A percentile compares a stretch with the other conserved stretches of the same genome.
Evolutionary conservation across 805 yeast genomes (phyloP).

Genomic region (Hanseniaspora singularis): DNA sequence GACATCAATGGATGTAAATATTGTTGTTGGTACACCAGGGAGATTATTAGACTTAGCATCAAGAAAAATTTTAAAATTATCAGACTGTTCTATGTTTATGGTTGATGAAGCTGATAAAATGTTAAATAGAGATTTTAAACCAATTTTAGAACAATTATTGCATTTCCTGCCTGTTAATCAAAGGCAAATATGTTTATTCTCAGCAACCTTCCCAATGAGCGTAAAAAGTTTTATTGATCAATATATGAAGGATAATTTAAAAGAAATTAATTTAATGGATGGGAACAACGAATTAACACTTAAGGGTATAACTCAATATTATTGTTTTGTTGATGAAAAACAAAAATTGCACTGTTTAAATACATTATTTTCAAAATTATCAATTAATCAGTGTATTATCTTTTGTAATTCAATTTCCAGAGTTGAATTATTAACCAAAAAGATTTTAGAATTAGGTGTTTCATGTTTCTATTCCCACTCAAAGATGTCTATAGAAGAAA

Average conservation of each 20-base stretch:
- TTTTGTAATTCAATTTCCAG: constrained; percentile 95
- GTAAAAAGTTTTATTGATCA: constrained; percentile 87
- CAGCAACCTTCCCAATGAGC: constrained; percentile 92
- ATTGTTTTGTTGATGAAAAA: constrained; percentile 95
- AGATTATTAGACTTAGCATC: constrained; percentile 89
- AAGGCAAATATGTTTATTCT: constrained; percentile 76
- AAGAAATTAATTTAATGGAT: constrained; percentile 94
- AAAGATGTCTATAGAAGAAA: constrained; percentile 90
- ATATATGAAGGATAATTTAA: constrained; percentile 70
- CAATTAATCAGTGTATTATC: constrained; percentile 91
- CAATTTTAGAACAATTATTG: constrained; percentile 75
- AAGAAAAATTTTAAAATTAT: constrained; percentile 74
- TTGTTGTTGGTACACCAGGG: constrained; percentile 95
- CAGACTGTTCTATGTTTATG: constrained; percentile 74
- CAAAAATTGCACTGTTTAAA: constrained; percentile 93
- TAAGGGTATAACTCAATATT: constrained; percentile 92
- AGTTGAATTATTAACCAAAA: constrained; percentile 89
- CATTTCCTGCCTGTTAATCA: constrained; percentile 56
- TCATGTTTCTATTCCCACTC: constrained; percentile 97
- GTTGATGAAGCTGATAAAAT: constrained; percentile 99
- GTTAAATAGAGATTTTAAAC: constrained; percentile 80
- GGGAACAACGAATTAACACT: constrained; percentile 57
- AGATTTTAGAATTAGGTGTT: constrained; percentile 90
- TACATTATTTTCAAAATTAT: constrained; percentile 85
- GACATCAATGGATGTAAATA: constrained; percentile 74